A percentile compares a stretch with the other conserved stretches of the same genome.
Conservation (phyloP, 768 basidiomycete genomes). For the Strobilomyces confusus region DNA sequence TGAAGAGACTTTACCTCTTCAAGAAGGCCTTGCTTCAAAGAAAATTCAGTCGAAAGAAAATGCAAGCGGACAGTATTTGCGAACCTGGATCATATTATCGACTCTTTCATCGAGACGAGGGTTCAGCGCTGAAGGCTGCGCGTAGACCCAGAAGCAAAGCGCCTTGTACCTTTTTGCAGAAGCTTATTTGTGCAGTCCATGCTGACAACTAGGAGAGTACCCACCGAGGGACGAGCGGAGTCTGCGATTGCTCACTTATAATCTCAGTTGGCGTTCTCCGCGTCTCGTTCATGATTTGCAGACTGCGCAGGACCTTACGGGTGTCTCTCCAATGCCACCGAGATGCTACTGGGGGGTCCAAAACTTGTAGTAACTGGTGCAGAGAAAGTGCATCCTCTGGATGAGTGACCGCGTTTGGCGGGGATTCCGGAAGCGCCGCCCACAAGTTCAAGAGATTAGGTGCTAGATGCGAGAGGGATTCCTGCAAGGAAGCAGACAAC, state of each 20-base stretch:
- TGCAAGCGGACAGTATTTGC: neutral
- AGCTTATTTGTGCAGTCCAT: neutral
- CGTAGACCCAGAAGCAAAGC: conserved; percentile 88
- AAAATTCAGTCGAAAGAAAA: conserved; percentile 1
- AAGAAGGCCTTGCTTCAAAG: conserved; percentile 66
- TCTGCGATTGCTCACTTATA: conserved; percentile 55
- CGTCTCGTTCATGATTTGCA: conserved; percentile 73
- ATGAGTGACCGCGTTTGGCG: conserved; percentile 52
- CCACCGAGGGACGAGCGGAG: conserved; percentile 48
- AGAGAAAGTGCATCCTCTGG: conserved; percentile 60
- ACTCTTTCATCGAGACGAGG: conserved; percentile 74
- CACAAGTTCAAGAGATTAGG: conserved; percentile 48
- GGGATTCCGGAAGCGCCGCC: conserved; percentile 52
- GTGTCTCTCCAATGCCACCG: conserved; percentile 98
- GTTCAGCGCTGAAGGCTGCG: conserved; percentile 58
- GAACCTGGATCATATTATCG: conserved; percentile 85
- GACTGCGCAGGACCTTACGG: conserved; percentile 78
- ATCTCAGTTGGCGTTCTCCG: conserved; percentile 65
- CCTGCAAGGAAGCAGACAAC: conserved; percentile 37
- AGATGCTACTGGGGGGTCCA: conserved; percentile 72
- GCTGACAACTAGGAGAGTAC: conserved; percentile 1
- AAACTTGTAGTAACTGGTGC: conserved; percentile 55
- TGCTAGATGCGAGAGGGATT: conserved; percentile 44
- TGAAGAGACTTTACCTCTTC: conserved; percentile 67
- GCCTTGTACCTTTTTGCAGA: conserved; percentile 63